phyloP scores from a whole-genome alignment of 768 basidiomycete species.

The Xerocomus spinulosus region DNA sequence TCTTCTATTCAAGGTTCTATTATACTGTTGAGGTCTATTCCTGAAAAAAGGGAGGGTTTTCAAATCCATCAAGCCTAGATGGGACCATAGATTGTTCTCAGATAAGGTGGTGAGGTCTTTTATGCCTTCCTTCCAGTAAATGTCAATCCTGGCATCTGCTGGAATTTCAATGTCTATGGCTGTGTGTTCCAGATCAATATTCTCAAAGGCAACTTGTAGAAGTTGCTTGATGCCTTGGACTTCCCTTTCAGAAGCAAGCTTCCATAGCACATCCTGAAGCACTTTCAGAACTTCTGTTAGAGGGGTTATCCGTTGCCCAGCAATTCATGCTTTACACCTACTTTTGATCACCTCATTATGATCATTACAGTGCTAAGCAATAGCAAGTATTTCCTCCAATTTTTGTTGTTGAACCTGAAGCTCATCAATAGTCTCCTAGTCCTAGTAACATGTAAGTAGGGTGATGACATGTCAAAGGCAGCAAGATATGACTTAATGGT shows the following conservation, averaged over 20 bases:
- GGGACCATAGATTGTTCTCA: not conserved
- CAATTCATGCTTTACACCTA: not conserved
- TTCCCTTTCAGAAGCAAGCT: not conserved
- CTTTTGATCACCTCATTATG: not conserved
- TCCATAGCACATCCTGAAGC: not conserved
- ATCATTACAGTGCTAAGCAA: not conserved
- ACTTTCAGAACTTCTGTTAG: not conserved
- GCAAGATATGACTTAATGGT: not conserved
- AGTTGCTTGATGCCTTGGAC: not conserved
- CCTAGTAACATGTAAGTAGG: not conserved
- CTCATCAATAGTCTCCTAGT: not conserved
- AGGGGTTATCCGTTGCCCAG: too few relatives aligned
- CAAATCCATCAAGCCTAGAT: not conserved
- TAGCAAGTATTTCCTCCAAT: not conserved
- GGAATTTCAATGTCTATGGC: not conserved
- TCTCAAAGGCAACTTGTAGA: not conserved
- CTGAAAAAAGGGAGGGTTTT: constrained; percentile 4
- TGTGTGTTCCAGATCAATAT: not conserved
- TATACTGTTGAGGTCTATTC: not conserved
- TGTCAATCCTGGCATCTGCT: not conserved
- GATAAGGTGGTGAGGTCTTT: not conserved
- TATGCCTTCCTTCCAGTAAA: not conserved
- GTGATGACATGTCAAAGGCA: not conserved
- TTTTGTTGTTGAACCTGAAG: not conserved
- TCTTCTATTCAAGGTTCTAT: constrained; percentile 6